Evolutionary conservation across 2,329 filamentous ascomycete species (phyloP).

Genomic region (Metarhizium humberi): DNA sequence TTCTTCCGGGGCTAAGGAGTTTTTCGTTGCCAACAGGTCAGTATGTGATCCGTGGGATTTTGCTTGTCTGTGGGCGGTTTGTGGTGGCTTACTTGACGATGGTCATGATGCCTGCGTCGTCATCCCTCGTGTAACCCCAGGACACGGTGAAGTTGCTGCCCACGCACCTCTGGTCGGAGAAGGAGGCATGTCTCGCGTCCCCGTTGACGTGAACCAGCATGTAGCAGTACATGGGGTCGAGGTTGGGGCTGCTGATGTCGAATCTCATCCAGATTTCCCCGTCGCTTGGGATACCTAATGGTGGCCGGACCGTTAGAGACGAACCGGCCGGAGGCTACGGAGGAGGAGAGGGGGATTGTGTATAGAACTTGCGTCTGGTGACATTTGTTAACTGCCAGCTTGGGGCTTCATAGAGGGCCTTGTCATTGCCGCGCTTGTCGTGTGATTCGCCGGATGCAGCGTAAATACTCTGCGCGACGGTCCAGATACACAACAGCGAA

Average conservation of each 20-base stretch:
- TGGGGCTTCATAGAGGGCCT: neutral
- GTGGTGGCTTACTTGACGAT: constrained; percentile 19
- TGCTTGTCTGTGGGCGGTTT: neutral
- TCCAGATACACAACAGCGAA: neutral
- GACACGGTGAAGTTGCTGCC: constrained; percentile 18
- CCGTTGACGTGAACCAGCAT: constrained; percentile 6
- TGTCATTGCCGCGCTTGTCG: neutral
- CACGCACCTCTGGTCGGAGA: constrained; percentile 14
- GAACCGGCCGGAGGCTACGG: neutral
- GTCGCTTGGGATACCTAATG: neutral
- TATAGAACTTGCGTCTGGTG: constrained; percentile 1
- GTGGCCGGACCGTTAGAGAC: neutral
- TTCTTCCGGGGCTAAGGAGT: constrained; percentile 3
- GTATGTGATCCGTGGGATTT: neutral
- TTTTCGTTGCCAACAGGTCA: neutral
- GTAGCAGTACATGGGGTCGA: constrained; percentile 7
- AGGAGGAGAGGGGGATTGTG: neutral
- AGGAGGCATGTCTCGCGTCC: constrained; percentile 14
- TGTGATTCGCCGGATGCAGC: neutral
- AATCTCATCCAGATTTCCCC: constrained; percentile 6
- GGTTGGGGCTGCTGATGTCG: constrained; percentile 6
- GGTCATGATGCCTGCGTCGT: constrained; percentile 20
- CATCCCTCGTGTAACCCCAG: constrained; percentile 20
- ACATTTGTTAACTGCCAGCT: constrained; percentile 4
- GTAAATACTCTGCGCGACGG: neutral